Percentiles rank a stretch among this genome's conserved stretches.
These are phyloP conservation scores for Dictyostelium capitatum DNA, from an alignment of 78 protist genomes.

Conservation along the genomic window DNA sequence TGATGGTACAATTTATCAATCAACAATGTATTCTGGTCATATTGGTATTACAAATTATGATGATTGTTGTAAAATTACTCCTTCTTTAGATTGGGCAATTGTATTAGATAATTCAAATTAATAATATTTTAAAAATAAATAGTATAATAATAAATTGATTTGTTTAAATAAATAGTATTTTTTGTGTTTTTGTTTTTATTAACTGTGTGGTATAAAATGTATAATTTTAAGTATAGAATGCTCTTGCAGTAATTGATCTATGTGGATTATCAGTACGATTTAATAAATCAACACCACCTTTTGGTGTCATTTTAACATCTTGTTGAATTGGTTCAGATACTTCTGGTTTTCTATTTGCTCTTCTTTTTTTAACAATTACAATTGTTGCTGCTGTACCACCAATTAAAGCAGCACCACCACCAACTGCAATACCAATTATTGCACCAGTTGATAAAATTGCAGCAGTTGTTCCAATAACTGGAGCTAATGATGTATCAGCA, in stretches of 20 bases:
- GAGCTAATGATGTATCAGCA: conserved; percentile 18
- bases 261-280: conserved; percentile 34
- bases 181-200: too few relatives aligned
- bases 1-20: neutral
- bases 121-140: too few relatives aligned
- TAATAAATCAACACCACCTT: conserved; percentile 32
- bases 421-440: conserved; percentile 60
- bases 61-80: too few relatives aligned
- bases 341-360: neutral
- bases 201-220: too few relatives aligned
- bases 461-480: neutral
- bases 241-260: conserved; percentile 59
- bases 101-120: too few relatives aligned
- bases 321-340: neutral
- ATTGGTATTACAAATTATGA: neutral
- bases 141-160: too few relatives aligned
- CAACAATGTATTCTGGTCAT: neutral
- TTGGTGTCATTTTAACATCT: neutral
- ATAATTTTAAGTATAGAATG: neutral
- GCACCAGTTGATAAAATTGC: conserved; percentile 61
- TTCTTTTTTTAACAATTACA: conserved; percentile 5
- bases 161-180: too few relatives aligned
- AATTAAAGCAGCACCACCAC: conserved; percentile 37
- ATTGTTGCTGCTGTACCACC: conserved; percentile 10
- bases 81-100: too few relatives aligned